Base-by-base conservation (phyloP, 1,284 basidiomycete species). In the Fomitiporia mediterranea region DNA sequence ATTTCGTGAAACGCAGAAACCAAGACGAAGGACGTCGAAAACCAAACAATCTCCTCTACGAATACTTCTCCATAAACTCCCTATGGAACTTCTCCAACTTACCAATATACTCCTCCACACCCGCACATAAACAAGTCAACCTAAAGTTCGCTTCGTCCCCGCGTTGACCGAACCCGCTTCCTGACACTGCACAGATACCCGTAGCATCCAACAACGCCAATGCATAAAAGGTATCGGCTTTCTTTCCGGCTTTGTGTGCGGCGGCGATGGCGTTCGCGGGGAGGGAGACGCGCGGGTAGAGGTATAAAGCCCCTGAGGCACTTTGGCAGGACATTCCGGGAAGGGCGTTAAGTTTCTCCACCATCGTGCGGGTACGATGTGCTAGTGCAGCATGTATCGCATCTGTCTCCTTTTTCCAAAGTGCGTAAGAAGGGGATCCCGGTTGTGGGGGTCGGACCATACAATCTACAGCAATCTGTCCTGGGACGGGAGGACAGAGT, bases 161-260 rank as follows among this genome's bases (percentile, higher is more conserved):
- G 71, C 81, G 86, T 75, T 97, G 94, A 2, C 94, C 94, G 67
- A 98, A 97, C 6, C 94, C 94, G 53, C 84, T 86, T 0, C 94
- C 94, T 6, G 93, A 90, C 1, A 97, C 89, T 21, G 92, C 91
- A 65, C 94, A 97, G 64, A 97, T 96, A 30, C 94, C 94, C 0
- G 94, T 96, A 62, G 83, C 81, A 61, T 96, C 90, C 50, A 98
- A 75, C 55, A 98, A 68, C 62, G 81, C 82, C 53, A 95, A 74
- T 30, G 91, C 82, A 67, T 98, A 98, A 67, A 95, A 87, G 53
- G 86, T 86, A 69, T 98, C 94, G 2, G 94, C 87, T 61, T 80
- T 80, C 73, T 91, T 91, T 2, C 88, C 89, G 2, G 74, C 77
- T 65, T 78, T 72, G 64, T 78, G 71, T 46, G 94, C 95, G 11